Evolutionary conservation across 306 rosid species (phyloP).

Genomic region (Cicer arietinum): DNA sequence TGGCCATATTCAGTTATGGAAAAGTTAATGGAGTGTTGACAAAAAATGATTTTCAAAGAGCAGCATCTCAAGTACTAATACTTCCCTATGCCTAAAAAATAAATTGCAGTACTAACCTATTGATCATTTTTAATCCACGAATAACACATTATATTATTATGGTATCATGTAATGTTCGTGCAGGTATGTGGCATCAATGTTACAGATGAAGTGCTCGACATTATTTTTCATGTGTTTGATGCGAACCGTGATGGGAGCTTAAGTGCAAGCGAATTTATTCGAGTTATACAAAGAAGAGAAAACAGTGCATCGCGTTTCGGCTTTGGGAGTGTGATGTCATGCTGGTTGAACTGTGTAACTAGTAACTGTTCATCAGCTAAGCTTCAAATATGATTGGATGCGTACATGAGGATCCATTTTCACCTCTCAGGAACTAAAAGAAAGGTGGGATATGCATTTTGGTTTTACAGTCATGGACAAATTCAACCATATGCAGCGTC

Average conservation of each 20-base stretch:
- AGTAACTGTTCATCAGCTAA: conserved; percentile 52
- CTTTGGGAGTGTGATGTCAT: conserved; percentile 53
- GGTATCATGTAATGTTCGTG: conserved; percentile 30
- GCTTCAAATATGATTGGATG: conserved; percentile 42
- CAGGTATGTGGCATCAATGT: conserved; percentile 73
- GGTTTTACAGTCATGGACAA: conserved; percentile 16
- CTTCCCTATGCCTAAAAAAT: conserved; percentile 16
- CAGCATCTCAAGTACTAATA: conserved; percentile 72
- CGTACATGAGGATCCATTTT: conserved; percentile 12
- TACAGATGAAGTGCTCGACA: conserved; percentile 64
- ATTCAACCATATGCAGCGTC: conserved; percentile 18
- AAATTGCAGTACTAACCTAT: not conserved
- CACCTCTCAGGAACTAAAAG: conserved; percentile 25
- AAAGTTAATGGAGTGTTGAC: conserved; percentile 70
- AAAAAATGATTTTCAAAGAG: conserved; percentile 78
- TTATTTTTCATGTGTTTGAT: conserved; percentile 78
- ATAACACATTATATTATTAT: conserved; percentile 28
- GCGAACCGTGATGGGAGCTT: conserved; percentile 66
- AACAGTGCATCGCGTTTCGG: conserved; percentile 40
- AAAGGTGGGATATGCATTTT: conserved; percentile 23
- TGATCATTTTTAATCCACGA: conserved; percentile 4
- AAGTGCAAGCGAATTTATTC: conserved; percentile 68
- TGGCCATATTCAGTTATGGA: conserved; percentile 81
- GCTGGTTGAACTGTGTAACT: conserved; percentile 60
- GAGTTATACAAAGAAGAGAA: conserved; percentile 66